Base-by-base conservation (phyloP, 345 rosid species). In the Erysimum cheiranthoides region DNA sequence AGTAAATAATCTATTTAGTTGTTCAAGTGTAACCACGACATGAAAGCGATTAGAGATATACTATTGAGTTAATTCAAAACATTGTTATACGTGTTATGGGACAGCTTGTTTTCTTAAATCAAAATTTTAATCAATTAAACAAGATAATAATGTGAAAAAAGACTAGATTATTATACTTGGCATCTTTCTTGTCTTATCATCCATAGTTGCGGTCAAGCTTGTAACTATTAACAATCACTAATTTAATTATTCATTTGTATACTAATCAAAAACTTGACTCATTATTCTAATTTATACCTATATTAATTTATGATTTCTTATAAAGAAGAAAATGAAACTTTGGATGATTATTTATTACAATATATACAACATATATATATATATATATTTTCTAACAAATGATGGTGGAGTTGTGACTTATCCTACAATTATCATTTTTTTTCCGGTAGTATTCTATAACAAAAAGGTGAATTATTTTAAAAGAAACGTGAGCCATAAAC, bases 401-500 rank as follows among this genome's bases (percentile, higher is more conserved):
- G 25, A 52, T 38, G 27, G 36, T 40, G 61, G n/a, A 40, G 40
- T 28, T n/a, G 73, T n/a, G 62, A 53, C 30, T 53, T 38, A 56
- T 54, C 32, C 11, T 53, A 52, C 61, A 27, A 68, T 42, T 9
- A 27, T 38, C 8, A 25, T 14, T 13, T 50, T 4, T 18, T 4
- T 2, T n/a, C n/a, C n/a, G n/a, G 8, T 7, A 18, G 1, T 35
- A 51, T 47, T 66, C 3, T 66, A 49, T 49, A 49, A 43, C 34
- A 6, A 8, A 10, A 61, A 49, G 11, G 18, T 21, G 8, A 25
- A 35, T 34, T n/a, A 43, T 43, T 64, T 13, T 5, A 25, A 35
- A 9, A 35, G 42, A 66, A 58, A 74, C 67, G 78, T 74, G 60
- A 66, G 10, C 47, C 6, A 53, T 54, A 64, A 53, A 34, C 53